Conservation (phyloP, 306 rosid species). For the Vigna mungo region DNA sequence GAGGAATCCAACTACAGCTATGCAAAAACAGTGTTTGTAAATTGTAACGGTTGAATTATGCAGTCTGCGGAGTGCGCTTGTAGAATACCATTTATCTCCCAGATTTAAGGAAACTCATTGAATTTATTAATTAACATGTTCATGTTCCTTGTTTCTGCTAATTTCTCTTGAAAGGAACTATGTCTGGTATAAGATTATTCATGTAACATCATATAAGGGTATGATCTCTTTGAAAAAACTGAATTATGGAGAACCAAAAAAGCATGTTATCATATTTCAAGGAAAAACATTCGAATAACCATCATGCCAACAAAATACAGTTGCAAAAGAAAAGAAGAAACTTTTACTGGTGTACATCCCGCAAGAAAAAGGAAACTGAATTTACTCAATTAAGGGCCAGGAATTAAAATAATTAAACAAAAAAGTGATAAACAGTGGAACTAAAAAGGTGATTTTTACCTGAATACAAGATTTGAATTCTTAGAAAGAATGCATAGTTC, state of each 20-base stretch:
- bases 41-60: background rate
- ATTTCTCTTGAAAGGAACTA: background rate
- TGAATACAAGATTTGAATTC: background rate
- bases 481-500: background rate
- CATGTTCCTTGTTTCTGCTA: background rate
- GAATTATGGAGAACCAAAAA: background rate
- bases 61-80: background rate
- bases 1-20: background rate
- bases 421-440: background rate
- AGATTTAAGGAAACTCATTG: slow-evolving; percentile 15
- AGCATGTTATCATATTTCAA: slow-evolving; percentile 6
- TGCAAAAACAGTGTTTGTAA: background rate
- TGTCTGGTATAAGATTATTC: background rate
- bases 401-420: background rate
- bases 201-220: background rate
- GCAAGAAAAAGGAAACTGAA: background rate
- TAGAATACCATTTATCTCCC: background rate
- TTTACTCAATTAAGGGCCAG: background rate
- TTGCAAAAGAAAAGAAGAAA: slow-evolving; percentile 6
- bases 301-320: background rate
- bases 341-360: background rate
- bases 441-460: background rate
- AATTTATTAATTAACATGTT: background rate
- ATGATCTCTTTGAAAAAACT: background rate
- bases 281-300: background rate